Conservation (phyloP, 257 asterid species). For the Solanum raphanifolium region DNA sequence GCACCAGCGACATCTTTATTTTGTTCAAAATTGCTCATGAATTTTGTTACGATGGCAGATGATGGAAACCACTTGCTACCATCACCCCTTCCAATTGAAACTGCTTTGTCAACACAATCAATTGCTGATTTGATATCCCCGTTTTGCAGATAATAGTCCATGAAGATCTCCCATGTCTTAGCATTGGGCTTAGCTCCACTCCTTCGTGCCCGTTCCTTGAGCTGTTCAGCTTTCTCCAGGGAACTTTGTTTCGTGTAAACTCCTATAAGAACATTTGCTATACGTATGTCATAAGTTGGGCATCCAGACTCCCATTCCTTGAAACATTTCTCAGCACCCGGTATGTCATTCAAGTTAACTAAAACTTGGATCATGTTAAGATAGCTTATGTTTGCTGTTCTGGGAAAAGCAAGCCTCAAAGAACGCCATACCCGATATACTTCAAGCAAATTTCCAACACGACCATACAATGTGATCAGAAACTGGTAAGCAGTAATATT, state of each 20-base stretch:
- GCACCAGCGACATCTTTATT: conserved; percentile 63
- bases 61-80: conserved; percentile 63
- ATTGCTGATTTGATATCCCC: conserved; percentile 45
- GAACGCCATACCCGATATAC: conserved; percentile 93
- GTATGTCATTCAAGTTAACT: conserved; percentile 71
- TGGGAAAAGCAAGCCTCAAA: conserved; percentile 69
- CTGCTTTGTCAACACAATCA: conserved; percentile 46
- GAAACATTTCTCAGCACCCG: conserved; percentile 93
- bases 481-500: conserved; percentile 67
- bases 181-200: conserved; percentile 66
- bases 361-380: conserved; percentile 81
- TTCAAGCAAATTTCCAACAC: conserved; percentile 68
- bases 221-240: conserved; percentile 53
- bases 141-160: conserved; percentile 53
- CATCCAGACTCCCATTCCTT: conserved; percentile 59
- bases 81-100: conserved; percentile 52
- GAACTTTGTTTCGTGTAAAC: conserved; percentile 58
- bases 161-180: conserved; percentile 80
- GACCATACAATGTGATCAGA: conserved; percentile 75
- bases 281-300: conserved; percentile 60
- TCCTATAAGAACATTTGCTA: conserved; percentile 64
- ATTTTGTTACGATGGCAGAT: conserved; percentile 22
- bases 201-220: conserved; percentile 45
- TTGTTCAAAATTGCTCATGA: conserved; percentile 58
- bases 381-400: conserved; percentile 74